Base-by-base conservation (phyloP, 1,284 basidiomycete genomes). In the Acaromyces ingoldii region DNA sequence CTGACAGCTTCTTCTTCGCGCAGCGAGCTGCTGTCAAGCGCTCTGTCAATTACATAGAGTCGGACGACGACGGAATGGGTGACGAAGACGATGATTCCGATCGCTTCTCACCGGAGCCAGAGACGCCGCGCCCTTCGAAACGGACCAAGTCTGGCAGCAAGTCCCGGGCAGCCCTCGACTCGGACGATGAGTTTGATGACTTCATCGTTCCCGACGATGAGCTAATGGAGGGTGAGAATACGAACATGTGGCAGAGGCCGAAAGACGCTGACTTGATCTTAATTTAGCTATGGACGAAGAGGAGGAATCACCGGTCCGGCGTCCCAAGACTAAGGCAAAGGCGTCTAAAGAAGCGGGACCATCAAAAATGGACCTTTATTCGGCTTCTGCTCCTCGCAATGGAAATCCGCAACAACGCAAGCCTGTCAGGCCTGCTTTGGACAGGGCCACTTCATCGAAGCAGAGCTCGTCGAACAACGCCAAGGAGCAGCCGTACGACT, bases 401-500 rank as follows among this genome's bases (percentile, higher is more conserved):
- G 21, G 21, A 6, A 22, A 19, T n/a, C 36, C n/a, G 15, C 36
- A 7, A 19, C 6, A 19, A 7, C n/a, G 36, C 21, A 38, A 17
- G 36, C 36, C 15, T 6, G n/a, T n/a, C n/a, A n/a, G n/a, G n/a
- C n/a, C n/a, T n/a, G n/a, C n/a, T n/a, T n/a, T n/a, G n/a, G n/a
- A n/a, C n/a, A n/a, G n/a, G n/a, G n/a, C n/a, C n/a, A n/a, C n/a
- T n/a, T n/a, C n/a, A n/a, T 13, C 9, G 7, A 25, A 7, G 15
- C 21, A n/a, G 36, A 49, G 36, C 43, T 70, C 76, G 47, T 76
- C 80, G 6, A 87, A 93, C 75, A 80, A 92, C 59, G 95, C 92
- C 15, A 85, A 85, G 9, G 91, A 92, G 0, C 91, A 96, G 75
- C 83, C 88, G 2, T 98, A 88, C 76, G 77, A 81, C 44, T 98